Conservation (phyloP, 495 filamentous ascomycete species). For the Podospora pseudocomata region DNA sequence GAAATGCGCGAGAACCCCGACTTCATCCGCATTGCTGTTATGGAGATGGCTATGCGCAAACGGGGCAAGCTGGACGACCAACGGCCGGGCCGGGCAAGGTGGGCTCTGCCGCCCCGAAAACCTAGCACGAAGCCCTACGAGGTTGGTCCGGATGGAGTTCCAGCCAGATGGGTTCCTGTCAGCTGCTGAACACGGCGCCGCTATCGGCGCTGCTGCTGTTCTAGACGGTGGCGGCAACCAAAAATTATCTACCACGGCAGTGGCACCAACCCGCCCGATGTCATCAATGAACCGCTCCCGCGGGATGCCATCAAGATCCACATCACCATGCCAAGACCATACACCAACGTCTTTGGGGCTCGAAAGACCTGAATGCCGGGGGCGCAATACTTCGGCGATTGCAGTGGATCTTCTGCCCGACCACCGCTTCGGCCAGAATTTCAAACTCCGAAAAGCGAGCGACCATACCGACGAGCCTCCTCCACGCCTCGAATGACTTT, state of each 20-base stretch:
- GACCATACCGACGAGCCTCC: neutral
- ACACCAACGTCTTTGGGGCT: neutral
- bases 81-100: conserved; percentile 73
- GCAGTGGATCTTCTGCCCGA: too few species aligned
- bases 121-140: conserved; percentile 49
- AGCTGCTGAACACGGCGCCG: conserved; percentile 11
- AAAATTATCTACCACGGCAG: neutral
- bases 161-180: conserved; percentile 48
- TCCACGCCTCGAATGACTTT: neutral
- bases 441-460: conserved; percentile 4
- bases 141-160: conserved; percentile 50
- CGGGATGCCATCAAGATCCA: neutral
- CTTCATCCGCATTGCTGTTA: conserved; percentile 88
- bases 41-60: conserved; percentile 97
- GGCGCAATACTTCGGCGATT: neutral
- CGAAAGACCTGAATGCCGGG: neutral
- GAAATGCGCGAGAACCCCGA: conserved; percentile 91
- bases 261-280: neutral
- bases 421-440: neutral
- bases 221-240: neutral
- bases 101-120: conserved; percentile 85
- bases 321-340: conserved; percentile 4
- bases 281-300: conserved; percentile 1
- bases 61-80: conserved; percentile 84
- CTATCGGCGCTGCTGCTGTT: conserved; percentile 1